Percentiles rank a stretch among this genome's conserved stretches.
Conservation (phyloP, 257 asterid species). For the Lavandula angustifolia region DNA sequence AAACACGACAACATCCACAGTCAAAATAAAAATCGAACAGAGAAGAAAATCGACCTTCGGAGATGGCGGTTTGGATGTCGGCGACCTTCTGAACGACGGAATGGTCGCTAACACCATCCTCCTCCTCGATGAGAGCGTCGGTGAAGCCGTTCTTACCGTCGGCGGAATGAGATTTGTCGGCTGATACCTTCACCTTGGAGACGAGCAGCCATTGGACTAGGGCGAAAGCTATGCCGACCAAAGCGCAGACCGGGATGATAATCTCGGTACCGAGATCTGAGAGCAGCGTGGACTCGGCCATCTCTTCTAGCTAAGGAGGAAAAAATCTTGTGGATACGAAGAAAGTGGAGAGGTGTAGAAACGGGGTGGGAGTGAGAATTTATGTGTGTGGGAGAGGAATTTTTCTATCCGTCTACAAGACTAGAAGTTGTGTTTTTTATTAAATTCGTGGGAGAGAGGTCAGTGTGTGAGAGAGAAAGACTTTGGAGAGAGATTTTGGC, state of each 20-base stretch:
- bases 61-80: constrained; percentile 62
- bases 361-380: constrained; percentile 24
- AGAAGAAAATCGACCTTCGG: constrained; percentile 43
- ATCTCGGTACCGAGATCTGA: constrained; percentile 57
- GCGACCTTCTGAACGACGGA: constrained; percentile 51
- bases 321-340: constrained; percentile 11
- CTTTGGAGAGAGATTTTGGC: constrained; percentile 28
- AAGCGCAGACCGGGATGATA: constrained; percentile 52
- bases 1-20: not conserved
- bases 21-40: not conserved
- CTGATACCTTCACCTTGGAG: constrained; percentile 42
- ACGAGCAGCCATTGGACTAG: constrained; percentile 55
- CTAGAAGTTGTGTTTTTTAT: too few relatives aligned
- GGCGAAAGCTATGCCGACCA: constrained; percentile 59
- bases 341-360: constrained; percentile 27
- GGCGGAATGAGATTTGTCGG: constrained; percentile 32
- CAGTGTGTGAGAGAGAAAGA: constrained; percentile 4
- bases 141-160: constrained; percentile 47
- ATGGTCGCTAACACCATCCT: constrained; percentile 55
- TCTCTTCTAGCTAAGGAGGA: constrained; percentile 1
- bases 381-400: constrained; percentile 23
- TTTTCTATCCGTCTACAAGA: too few relatives aligned
- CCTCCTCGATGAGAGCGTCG: constrained; percentile 59
- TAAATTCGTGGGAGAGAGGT: too few relatives aligned
- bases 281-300: constrained; percentile 38